Evolutionary conservation across 2,329 filamentous ascomycete species (phyloP).

Genomic region (Aspergillus terreus): DNA sequence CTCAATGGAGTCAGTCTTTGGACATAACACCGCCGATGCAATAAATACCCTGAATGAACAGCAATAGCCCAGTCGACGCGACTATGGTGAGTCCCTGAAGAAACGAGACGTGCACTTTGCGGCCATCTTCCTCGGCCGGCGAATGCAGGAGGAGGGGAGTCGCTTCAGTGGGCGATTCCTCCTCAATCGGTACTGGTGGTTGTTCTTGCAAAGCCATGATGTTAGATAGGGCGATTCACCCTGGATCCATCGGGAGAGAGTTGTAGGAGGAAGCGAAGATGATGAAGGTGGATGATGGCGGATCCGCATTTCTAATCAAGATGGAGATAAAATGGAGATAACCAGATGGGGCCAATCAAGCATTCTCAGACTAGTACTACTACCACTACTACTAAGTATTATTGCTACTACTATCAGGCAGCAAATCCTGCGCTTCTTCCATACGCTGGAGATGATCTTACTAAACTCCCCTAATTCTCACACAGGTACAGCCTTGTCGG

Average conservation of each 20-base stretch:
- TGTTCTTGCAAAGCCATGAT: background rate
- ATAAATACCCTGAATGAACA: conserved; percentile 16
- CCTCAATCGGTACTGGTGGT: background rate
- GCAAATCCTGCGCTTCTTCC: too few relatives aligned
- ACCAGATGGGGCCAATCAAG: background rate
- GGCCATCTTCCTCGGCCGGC: background rate
- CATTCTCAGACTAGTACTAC: background rate
- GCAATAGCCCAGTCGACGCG: conserved; percentile 12
- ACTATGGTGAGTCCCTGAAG: conserved; percentile 10
- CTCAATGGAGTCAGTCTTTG: conserved; percentile 24
- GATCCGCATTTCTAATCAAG: conserved; percentile 6
- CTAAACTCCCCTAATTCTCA: background rate
- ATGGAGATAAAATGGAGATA: conserved; percentile 2
- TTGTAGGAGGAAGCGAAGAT: background rate
- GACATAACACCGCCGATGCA: background rate
- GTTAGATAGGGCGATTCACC: too few relatives aligned
- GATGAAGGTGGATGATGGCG: background rate
- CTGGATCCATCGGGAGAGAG: too few relatives aligned
- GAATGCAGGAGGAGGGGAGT: conserved; percentile 12
- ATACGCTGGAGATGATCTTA: too few relatives aligned
- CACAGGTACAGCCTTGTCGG: conserved; percentile 15
- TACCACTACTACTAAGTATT: too few relatives aligned
- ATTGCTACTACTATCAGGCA: too few relatives aligned
- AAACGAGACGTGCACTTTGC: conserved; percentile 4
- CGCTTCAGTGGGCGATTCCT: conserved; percentile 10